phyloP scores from a whole-genome alignment of 1,284 basidiomycete species.

The Pholiota adiposa region DNA sequence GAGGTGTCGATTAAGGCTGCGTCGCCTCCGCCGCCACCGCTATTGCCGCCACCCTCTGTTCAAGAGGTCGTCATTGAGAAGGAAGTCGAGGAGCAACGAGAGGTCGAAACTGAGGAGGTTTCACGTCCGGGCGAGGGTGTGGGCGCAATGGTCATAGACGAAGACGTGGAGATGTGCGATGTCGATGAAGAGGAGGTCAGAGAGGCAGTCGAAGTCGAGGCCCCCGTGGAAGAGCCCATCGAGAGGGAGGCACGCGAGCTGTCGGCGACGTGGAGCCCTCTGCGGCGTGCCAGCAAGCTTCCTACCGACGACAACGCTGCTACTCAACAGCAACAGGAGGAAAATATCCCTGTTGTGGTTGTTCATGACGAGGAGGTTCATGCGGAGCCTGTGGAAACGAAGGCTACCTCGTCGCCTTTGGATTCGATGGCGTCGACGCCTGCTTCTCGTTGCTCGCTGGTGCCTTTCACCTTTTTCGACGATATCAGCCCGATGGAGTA shows the following conservation, averaged over 20 bases:
- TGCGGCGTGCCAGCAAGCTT: not conserved
- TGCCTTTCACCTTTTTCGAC: not conserved
- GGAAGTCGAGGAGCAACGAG: not conserved
- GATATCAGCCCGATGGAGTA: not conserved
- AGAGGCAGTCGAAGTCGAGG: conserved; percentile 2
- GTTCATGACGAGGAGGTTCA: not conserved
- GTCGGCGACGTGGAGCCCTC: not conserved
- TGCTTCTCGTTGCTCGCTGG: not conserved
- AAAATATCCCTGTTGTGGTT: not conserved
- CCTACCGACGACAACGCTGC: not conserved
- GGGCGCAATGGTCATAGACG: not conserved
- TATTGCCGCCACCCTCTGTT: not conserved
- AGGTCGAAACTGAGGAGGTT: not conserved
- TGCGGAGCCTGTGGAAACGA: not conserved
- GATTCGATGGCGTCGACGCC: conserved; percentile 7
- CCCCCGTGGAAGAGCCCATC: too few species aligned
- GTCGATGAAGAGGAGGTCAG: not conserved
- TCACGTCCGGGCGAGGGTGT: not conserved
- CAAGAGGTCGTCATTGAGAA: not conserved
- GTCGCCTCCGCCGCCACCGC: not conserved
- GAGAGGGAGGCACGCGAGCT: not conserved
- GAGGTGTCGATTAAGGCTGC: too few species aligned
- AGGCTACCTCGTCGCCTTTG: not conserved
- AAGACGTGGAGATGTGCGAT: not conserved
- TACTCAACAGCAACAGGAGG: too few species aligned